Conservation (phyloP, 306 rosid genomes). For the Begonia masoniana region DNA sequence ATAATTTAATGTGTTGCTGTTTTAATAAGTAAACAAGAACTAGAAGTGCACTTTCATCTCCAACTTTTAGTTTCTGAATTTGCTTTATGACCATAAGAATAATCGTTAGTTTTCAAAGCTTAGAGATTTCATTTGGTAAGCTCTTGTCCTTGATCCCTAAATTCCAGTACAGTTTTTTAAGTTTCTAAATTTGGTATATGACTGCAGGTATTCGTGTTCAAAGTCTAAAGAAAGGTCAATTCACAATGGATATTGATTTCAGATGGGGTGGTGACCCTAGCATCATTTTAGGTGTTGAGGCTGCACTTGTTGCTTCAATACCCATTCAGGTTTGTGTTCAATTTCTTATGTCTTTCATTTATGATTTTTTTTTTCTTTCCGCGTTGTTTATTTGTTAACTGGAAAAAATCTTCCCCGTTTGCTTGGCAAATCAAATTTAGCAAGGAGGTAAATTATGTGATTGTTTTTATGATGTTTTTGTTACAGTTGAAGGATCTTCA, state of each 20-base stretch:
- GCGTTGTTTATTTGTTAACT: neutral
- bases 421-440: neutral
- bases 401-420: too few relatives aligned
- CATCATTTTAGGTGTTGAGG: slow-evolving; percentile 81
- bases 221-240: slow-evolving; percentile 78
- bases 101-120: too few relatives aligned
- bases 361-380: neutral
- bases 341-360: neutral
- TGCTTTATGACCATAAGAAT: too few relatives aligned
- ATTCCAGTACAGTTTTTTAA: too few relatives aligned
- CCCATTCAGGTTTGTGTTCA: slow-evolving; percentile 75
- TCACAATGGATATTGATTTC: slow-evolving; percentile 90
- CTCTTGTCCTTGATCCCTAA: too few relatives aligned
- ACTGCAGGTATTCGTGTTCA: slow-evolving; percentile 88
- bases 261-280: slow-evolving; percentile 97
- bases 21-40: too few relatives aligned
- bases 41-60: too few relatives aligned
- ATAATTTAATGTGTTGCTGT: too few relatives aligned
- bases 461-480: neutral
- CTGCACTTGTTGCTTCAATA: slow-evolving; percentile 90
- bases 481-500: neutral
- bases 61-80: too few relatives aligned
- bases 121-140: too few relatives aligned
- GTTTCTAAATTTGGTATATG: neutral
- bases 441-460: neutral